phyloP scores from a whole-genome alignment of 108 stramenopile species.

The Cyclotella sp. region DNA sequence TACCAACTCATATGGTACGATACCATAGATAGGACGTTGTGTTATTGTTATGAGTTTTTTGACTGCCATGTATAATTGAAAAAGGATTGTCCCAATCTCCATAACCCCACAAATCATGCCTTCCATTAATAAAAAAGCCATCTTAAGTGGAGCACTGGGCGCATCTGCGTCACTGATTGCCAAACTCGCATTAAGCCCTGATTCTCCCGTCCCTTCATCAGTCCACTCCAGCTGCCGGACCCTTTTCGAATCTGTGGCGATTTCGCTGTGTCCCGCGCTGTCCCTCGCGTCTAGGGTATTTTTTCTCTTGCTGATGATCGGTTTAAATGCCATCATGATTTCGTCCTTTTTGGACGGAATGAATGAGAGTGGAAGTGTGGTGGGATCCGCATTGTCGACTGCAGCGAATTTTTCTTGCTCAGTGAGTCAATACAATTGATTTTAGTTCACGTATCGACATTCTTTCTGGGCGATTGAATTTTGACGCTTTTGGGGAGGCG shows the following conservation, averaged over 20 bases:
- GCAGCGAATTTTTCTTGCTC: conserved; percentile 75
- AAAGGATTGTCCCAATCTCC: no score
- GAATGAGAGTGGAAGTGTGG: conserved; percentile 79
- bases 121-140: conserved; percentile 50
- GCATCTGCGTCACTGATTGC: conserved; percentile 70
- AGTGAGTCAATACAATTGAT: conserved; percentile 29
- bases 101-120: conserved; percentile 9
- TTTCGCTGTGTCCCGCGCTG: conserved; percentile 25
- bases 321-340: conserved; percentile 73
- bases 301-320: conserved; percentile 66
- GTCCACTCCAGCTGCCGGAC: conserved; percentile 26
- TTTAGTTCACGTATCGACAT: not conserved
- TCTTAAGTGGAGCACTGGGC: conserved; percentile 64
- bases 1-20: no score
- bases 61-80: no score
- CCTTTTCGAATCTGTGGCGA: conserved; percentile 13
- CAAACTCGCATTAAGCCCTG: conserved; percentile 61
- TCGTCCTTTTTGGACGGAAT: conserved; percentile 79
- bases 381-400: conserved; percentile 70
- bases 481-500: not conserved
- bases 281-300: conserved; percentile 47
- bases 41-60: no score
- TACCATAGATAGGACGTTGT: no score
- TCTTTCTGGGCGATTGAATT: not conserved
- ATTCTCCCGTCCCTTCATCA: conserved; percentile 40